These are phyloP conservation scores for Wickerhamomyces sp. DNA, from an alignment of 1,139 yeast species.

Conservation along the genomic window DNA sequence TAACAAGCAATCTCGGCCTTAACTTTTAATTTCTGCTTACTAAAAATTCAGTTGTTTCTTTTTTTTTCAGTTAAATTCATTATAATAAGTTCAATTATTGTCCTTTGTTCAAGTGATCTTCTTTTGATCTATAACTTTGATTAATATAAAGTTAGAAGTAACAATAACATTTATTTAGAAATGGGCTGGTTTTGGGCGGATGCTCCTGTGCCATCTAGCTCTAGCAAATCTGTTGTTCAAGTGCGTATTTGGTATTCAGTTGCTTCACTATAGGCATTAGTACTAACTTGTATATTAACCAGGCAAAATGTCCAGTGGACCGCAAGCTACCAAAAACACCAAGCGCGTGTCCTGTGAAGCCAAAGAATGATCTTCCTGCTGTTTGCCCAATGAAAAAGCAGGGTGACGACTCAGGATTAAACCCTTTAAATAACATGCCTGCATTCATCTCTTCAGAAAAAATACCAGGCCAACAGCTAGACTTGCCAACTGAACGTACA, in stretches of 20 bases:
- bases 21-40: no score
- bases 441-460: slow-evolving; percentile 55
- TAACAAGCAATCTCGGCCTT: no score
- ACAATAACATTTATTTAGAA: not conserved
- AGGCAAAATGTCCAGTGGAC: slow-evolving; percentile 39
- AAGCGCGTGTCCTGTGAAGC: slow-evolving; percentile 32
- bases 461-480: slow-evolving; percentile 77
- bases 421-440: slow-evolving; percentile 92
- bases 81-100: no score
- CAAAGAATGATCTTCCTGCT: slow-evolving; percentile 22
- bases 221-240: slow-evolving; percentile 4
- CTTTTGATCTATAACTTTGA: no score
- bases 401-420: slow-evolving; percentile 30
- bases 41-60: no score
- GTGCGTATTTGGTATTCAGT: not conserved
- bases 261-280: no score
- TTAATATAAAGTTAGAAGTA: not conserved
- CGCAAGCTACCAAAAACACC: slow-evolving; percentile 16
- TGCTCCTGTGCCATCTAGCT: slow-evolving; percentile 8
- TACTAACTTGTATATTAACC: not conserved
- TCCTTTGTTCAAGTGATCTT: no score
- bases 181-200: slow-evolving; percentile 89
- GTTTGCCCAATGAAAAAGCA: slow-evolving; percentile 38
- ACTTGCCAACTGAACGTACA: slow-evolving; percentile 79
- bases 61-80: no score